Conservation (phyloP, 352 stramenopile genomes). For the Pythium rhizo-oryzae region DNA sequence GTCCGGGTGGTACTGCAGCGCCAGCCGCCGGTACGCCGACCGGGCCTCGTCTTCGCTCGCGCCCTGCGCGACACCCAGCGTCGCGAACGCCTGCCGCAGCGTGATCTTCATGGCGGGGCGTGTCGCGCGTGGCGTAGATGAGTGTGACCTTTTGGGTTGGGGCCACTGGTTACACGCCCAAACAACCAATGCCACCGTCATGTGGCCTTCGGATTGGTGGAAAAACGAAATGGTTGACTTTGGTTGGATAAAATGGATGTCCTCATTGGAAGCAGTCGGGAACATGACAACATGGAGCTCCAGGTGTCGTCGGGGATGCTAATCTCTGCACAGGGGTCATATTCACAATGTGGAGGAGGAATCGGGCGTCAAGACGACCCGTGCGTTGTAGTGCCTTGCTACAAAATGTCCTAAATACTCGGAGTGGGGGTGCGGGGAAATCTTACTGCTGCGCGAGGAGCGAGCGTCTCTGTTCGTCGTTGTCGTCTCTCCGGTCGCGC, state of each 20-base stretch:
- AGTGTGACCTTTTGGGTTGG: neutral
- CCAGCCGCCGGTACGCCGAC: conserved; percentile 62
- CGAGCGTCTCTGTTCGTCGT: conserved; percentile 25
- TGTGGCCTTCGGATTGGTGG: neutral
- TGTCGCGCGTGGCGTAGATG: neutral
- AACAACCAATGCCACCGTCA: no score
- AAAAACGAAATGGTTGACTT: neutral
- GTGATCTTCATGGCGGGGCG: conserved; percentile 28
- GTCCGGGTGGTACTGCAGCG: conserved; percentile 71
- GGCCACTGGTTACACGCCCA: neutral
- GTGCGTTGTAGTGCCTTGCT: neutral
- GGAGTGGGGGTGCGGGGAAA: neutral
- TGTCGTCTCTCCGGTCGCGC: conserved; percentile 29
- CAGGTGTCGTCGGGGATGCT: no score
- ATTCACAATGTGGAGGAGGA: neutral
- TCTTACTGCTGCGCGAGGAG: conserved; percentile 22
- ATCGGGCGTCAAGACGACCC: neutral
- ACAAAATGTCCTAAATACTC: conserved; percentile 18
- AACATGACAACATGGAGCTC: no score
- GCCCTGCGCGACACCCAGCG: conserved; percentile 44
- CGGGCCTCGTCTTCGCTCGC: conserved; percentile 52
- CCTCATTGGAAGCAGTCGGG: no score
- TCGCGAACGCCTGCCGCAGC: conserved; percentile 46
- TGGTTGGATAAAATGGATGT: conserved; percentile 1
- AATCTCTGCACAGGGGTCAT: neutral